Evolutionary conservation across 352 stramenopile genomes (phyloP), one percentile per base, ranked within the genome.

Genomic region (Phytophthora aleatoria): DNA sequence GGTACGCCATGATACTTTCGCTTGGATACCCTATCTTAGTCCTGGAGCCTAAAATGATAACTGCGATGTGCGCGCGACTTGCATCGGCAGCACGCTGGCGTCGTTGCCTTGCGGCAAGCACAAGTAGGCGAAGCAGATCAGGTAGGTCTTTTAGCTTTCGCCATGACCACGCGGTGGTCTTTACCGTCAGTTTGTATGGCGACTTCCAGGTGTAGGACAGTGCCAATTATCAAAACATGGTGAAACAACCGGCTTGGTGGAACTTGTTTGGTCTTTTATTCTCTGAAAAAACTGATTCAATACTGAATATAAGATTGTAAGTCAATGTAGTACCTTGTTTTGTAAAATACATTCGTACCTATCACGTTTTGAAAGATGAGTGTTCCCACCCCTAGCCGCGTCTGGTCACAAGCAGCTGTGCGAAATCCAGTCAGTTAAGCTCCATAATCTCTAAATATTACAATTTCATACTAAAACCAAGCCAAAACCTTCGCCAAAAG

Each of bases 391-490:
- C 62, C 62, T 69, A 57, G 2, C 39, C 39, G 39, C 30, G 24
- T 42, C 35, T 36, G 35, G 10, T 49, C 44, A 48, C 11, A n/a
- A 55, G 16, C 30, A 38, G 11, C 28, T 55, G 59, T 49, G 10
- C 43, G 48, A 75, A 72, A 75, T 75, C 67, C 67, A 75, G 67
- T 75, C 67, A 75, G 67, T 70, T 63, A 42, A 30, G 42, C 12
- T 44, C 36, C 27, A 31, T 16, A 64, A 61, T 69, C 58, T 56
- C 42, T 53, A 73, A 50, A 45, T 61, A 39, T 61, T 10, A 8
- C 2, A 43, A 53, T 26, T 15, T 0, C 9, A 52, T 63, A 48
- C 45, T 36, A 1, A 38, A 4, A n/a, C 11, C 44, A 35, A 56
- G 62, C 65, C 38, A 58, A 41, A 0, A 8, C 6, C 12, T 44